Evolutionary conservation across 345 rosid species (phyloP), one percentile per base, ranked within the genome.

Genomic region (Salix exigua): DNA sequence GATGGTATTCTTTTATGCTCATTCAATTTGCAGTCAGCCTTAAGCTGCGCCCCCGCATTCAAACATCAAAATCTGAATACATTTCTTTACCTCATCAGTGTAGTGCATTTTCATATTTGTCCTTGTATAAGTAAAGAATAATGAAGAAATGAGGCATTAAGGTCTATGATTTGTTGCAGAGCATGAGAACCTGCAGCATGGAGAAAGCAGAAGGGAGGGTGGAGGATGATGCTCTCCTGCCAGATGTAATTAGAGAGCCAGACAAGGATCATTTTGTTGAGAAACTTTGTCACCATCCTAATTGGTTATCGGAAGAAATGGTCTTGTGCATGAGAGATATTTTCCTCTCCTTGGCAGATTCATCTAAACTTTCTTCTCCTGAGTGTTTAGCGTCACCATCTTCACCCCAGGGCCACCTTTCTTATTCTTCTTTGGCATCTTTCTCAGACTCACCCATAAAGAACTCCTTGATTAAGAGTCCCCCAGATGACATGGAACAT

Each of bases 251-350:
- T 62, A 70, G 66, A 70, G 70, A 75, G 51, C 79, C 63, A 70
- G 62, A 78, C 17, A 77, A 66, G 37, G 72, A 62, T 75, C 51
- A 69, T 75, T 60, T 78, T 65, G 77, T 72, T 17, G 92, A 88
- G 84, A 86, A 86, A 78, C 86, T 94, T 25, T 91, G 94, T 91
- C 88, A 89, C 86, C 84, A 89, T 71, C 99, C 99, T 72, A 93
- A 91, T 81, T 85, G 74, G 76, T 79, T 95, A 64, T 90, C 97
- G 1, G 92, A 95, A 84, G 92, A 93, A 86, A 95, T 95, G 97
- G 87, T 93, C 53, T 80, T 87, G 84, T 95, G 97, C 87, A 95
- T 95, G 99, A 90, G 88, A 84, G 88, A 93, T 82, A 91, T 95
- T 86, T 95, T 87, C 80, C 86, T 91, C 73, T 94, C 90, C 67